phyloP scores from a whole-genome alignment of 257 asterid species.

The Scutellaria galericulata region DNA sequence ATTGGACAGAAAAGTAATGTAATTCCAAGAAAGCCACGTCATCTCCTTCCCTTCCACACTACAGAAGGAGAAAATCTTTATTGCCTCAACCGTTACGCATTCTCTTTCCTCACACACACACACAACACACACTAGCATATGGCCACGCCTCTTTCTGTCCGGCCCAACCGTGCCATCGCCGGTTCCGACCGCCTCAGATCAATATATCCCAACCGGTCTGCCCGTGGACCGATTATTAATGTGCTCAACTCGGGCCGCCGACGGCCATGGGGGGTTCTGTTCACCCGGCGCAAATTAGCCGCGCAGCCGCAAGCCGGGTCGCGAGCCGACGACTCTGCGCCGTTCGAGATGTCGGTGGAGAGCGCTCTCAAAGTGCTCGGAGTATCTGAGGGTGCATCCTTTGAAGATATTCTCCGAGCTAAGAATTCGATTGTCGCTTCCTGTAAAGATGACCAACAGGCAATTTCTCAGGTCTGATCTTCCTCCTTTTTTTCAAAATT shows the following conservation, averaged over 20 bases:
- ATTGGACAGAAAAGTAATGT: slow-evolving; percentile 12
- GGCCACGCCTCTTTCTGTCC: slow-evolving; percentile 83
- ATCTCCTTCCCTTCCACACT: slow-evolving; percentile 45
- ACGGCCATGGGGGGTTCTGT: slow-evolving; percentile 42
- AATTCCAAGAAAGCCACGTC: slow-evolving; percentile 54
- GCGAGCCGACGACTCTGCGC: slow-evolving; percentile 94
- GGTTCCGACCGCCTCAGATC: slow-evolving; percentile 50
- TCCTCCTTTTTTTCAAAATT: background rate
- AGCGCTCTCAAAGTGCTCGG: slow-evolving; percentile 88
- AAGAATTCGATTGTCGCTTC: slow-evolving; percentile 72
- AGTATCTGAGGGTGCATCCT: slow-evolving; percentile 86
- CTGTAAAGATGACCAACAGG: slow-evolving; percentile 76
- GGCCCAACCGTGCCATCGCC: slow-evolving; percentile 65
- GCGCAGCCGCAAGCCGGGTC: slow-evolving; percentile 75
- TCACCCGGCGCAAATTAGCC: slow-evolving; percentile 54
- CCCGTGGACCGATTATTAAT: slow-evolving; percentile 32
- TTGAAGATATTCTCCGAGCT: slow-evolving; percentile 94
- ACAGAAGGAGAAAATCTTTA: slow-evolving; percentile 25
- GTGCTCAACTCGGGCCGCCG: slow-evolving; percentile 41
- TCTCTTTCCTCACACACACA: slow-evolving; percentile 28
- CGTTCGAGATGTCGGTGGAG: slow-evolving; percentile 96
- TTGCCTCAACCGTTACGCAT: slow-evolving; percentile 32
- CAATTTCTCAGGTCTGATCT: slow-evolving; percentile 68
- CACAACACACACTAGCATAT: slow-evolving; percentile 43
- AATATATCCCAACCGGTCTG: slow-evolving; percentile 39